Base-by-base conservation (phyloP, 768 basidiomycete species). In the Antrodiella citrinella region DNA sequence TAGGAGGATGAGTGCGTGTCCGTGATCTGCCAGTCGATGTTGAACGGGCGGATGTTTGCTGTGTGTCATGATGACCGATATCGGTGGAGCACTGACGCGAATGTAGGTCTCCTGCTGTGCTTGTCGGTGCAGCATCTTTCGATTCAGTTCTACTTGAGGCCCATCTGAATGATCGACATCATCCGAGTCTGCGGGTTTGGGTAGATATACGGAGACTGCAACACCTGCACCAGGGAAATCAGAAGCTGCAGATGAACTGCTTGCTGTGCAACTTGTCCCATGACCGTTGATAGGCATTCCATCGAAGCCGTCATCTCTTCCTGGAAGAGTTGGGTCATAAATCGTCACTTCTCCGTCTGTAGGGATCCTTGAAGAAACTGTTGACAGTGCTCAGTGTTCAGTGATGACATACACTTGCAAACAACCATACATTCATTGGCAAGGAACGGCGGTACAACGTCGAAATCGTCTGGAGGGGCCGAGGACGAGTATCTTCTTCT, bases 311-410 rank as follows among this genome's bases (percentile, higher is more conserved):
- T 54, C 47, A 40, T 54, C 50, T n/a, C 44, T 41, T 19, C 44
- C 44, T 7, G 53, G 53, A 18, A 54, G 39, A 13, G 50, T 4
- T n/a, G n/a, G n/a, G n/a, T n/a, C n/a, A 26, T 50, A 54, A 18
- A 49, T 48, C 23, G 53, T 54, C 10, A 54, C 45, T 4, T 41
- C 45, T 4, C 52, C 49, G 15, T 22, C 15, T n/a, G 22, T 21
- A 24, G 22, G 22, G 19, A 50, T 10, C 12, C 23, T 25, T 18
- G 24, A 4, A 9, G 21, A 26, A 19, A 2, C 22, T 24, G 3
- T 50, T 15, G 40, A 4, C 13, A 23, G 9, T 26, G 21, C 22
- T 49, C 21, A 4, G 20, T 13, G 11, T 12, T 7, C 24, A 30
- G 12, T n/a, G 18, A 30, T 4, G n/a, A 19, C 11, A 26, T 10